Conservation (phyloP, 331 rosid genomes). For the Prunus yedoensis region DNA sequence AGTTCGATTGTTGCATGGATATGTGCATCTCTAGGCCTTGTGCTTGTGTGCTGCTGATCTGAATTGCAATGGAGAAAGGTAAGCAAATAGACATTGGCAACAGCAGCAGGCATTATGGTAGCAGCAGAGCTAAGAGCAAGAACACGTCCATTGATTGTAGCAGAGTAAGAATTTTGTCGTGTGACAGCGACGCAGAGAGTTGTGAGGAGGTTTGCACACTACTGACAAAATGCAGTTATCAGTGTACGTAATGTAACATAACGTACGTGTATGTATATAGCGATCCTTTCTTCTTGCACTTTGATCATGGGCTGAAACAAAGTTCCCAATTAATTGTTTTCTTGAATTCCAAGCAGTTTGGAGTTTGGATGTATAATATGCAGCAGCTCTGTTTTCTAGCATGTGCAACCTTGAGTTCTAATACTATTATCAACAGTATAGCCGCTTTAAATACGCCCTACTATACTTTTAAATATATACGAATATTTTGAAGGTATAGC, state of each 20-base stretch:
- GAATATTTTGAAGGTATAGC: too few relatives aligned
- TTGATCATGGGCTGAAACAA: too few relatives aligned
- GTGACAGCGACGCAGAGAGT: slow-evolving; percentile 20
- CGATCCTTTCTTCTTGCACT: not conserved
- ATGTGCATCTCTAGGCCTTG: not conserved
- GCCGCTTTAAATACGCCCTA: too few relatives aligned
- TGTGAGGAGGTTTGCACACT: slow-evolving; percentile 16
- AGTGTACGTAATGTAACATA: slow-evolving; percentile 2
- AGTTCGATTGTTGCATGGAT: slow-evolving; percentile 11
- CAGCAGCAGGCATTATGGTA: not conserved
- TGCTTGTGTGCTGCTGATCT: not conserved
- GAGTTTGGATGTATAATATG: too few relatives aligned
- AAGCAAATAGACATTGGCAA: not conserved
- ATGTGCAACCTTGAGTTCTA: too few relatives aligned
- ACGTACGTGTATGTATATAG: too few relatives aligned
- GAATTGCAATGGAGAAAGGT: slow-evolving; percentile 15
- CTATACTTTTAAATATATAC: too few relatives aligned
- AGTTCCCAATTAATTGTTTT: not conserved
- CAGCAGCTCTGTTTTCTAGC: too few relatives aligned
- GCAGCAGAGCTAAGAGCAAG: not conserved
- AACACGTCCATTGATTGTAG: slow-evolving; percentile 3
- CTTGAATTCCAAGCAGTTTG: not conserved
- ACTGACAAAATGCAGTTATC: slow-evolving; percentile 16
- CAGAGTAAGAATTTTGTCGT: slow-evolving; percentile 14
- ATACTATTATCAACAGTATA: too few relatives aligned